phyloP scores from a whole-genome alignment of 106 monocot species.

The Allium sativum region DNA sequence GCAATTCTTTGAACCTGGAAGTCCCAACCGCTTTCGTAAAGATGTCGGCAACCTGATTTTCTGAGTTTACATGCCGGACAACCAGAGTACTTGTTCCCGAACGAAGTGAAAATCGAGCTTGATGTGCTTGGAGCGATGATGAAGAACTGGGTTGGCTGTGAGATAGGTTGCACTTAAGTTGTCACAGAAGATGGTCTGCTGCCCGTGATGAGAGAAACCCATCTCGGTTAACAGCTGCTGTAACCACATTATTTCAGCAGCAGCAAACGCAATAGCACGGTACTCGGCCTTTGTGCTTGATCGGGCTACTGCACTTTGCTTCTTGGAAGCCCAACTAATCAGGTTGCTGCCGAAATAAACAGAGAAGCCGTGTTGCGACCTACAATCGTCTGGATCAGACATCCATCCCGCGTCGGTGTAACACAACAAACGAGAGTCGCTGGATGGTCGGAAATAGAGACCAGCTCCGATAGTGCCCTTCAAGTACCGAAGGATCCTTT shows the following conservation, averaged over 20 bases:
- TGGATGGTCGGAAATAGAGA: not conserved
- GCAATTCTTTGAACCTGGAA: too few species aligned
- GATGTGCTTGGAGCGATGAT: conserved; percentile 1
- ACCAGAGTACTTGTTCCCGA: not conserved
- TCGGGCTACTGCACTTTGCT: not conserved
- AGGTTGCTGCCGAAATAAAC: not conserved
- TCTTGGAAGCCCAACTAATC: not conserved
- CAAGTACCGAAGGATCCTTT: not conserved
- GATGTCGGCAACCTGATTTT: not conserved
- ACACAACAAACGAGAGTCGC: not conserved
- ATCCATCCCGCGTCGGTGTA: conserved; percentile 9
- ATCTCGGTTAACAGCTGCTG: not conserved
- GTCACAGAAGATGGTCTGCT: not conserved
- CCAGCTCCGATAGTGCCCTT: not conserved
- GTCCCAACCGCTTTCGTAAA: too few species aligned
- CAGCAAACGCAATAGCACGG: not conserved
- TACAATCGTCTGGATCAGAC: not conserved
- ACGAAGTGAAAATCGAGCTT: conserved; percentile 14
- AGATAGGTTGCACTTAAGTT: not conserved
- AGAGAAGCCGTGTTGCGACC: not conserved
- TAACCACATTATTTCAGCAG: not conserved
- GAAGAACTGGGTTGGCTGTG: not conserved
- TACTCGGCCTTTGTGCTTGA: conserved; percentile 11
- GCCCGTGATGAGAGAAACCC: not conserved
- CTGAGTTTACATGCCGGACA: too few species aligned